These are phyloP conservation scores for Pseudogymnoascus sp. DNA, from an alignment of 2,329 filamentous ascomycete species.

Conservation along the genomic window DNA sequence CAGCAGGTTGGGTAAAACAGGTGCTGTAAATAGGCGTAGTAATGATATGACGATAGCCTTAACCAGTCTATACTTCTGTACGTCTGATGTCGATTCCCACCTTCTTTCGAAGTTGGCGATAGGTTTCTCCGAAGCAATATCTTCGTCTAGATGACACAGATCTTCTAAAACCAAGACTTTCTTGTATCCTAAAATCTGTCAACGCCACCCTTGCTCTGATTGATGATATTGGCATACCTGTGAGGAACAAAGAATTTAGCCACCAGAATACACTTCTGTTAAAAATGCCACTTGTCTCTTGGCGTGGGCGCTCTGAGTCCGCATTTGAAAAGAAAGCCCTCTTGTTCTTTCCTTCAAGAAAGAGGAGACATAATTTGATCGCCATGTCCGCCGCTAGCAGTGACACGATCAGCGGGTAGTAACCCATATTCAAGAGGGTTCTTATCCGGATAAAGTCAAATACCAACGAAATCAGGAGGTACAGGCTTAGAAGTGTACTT, in stretches of 20 bases:
- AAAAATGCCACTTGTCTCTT: constrained; percentile 1
- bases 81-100: neutral
- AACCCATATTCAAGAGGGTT: neutral
- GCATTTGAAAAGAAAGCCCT: neutral
- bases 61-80: neutral
- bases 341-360: neutral
- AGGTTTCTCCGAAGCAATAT: neutral
- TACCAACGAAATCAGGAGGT: neutral
- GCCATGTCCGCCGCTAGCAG: neutral
- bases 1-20: neutral
- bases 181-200: neutral
- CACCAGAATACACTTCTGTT: constrained; percentile 1
- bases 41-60: neutral
- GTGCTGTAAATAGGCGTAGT: neutral
- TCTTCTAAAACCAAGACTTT: neutral
- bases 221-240: neutral
- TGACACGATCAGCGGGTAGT: neutral
- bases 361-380: neutral
- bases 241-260: neutral
- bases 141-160: neutral
- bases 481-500: neutral
- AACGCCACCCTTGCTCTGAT: neutral
- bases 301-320: neutral
- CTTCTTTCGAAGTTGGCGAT: neutral
- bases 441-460: neutral